Base-by-base conservation (phyloP, 2,329 filamentous ascomycete species). In the Thelonectria rubi region DNA sequence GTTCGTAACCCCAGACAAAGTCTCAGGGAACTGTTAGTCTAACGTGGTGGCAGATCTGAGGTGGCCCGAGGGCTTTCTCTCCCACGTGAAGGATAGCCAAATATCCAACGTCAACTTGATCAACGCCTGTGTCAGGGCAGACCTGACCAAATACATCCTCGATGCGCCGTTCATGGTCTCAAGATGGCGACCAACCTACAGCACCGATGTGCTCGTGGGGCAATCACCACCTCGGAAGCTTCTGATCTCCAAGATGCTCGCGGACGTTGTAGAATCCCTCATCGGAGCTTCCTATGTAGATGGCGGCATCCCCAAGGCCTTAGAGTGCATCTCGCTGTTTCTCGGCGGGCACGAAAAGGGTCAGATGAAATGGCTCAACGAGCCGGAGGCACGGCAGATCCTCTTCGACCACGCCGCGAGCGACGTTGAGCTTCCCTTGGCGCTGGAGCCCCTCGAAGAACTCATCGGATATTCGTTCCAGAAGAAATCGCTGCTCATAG, bases 231-330 rank as follows among this genome's bases (percentile, higher is more conserved):
- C 53, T 6, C 20, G 37, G 14, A 58, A 81, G 6, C 70, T 73
- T 14, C 72, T 93, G 32, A 90, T 92, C 0, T 90, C 88, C 1
- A 98, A 98, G 73, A 86, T 86, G 0, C 83, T 97, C 8, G 94
- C 94, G 3, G 94, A 98, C 70, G 89, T 97, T 0, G 84, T 97
- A 0, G 94, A 98, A 65, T 86, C 94, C 0, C 80, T 97, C 0
- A 89, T 97, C 18, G 94, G 93, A 1, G 91, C 88, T 1, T 85
- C 91, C 0, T 93, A 86, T 68, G 63, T 91, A 1, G 85, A 91
- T 54, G 91, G 91, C 1, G 91, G 91, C 0, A 78, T 91, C 14
- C 49, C 78, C 0, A 89, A 86, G 65, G 90, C 89, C 0, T 76
- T 89, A 15, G 69, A 77, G 2, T 93, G 90, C 73, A 82, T 95